Evolutionary conservation across 2,329 filamentous ascomycete genomes (phyloP).

Genomic region (Emmonsiellopsis sp.): DNA sequence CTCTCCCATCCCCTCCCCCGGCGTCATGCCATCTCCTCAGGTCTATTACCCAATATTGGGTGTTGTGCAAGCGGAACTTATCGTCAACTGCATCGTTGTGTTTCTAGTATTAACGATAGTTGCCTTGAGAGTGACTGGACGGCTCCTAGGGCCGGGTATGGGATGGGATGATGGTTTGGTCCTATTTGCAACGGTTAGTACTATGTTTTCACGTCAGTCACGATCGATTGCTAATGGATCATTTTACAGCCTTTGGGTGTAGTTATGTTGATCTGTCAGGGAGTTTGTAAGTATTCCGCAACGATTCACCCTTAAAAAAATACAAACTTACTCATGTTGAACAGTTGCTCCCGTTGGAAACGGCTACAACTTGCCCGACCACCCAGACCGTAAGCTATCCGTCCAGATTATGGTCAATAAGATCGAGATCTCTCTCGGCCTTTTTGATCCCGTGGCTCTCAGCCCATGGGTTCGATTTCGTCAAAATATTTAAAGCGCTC

Average conservation of each 20-base stretch:
- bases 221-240: background rate
- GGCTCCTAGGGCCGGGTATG: background rate
- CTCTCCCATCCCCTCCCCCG: no score
- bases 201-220: background rate
- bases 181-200: background rate
- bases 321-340: background rate
- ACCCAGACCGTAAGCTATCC: background rate
- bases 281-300: background rate
- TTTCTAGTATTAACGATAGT: background rate
- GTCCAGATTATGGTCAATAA: background rate
- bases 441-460: background rate
- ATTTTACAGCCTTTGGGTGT: background rate
- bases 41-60: background rate
- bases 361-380: background rate
- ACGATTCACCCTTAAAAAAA: background rate
- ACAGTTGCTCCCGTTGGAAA: background rate
- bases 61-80: background rate
- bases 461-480: no score
- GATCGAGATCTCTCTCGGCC: background rate
- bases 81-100: background rate
- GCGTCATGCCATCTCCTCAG: no score
- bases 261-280: background rate
- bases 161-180: background rate
- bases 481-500: background rate
- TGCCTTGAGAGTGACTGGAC: background rate